phyloP scores from a whole-genome alignment of 352 stramenopile species.

The Albugo candida region DNA sequence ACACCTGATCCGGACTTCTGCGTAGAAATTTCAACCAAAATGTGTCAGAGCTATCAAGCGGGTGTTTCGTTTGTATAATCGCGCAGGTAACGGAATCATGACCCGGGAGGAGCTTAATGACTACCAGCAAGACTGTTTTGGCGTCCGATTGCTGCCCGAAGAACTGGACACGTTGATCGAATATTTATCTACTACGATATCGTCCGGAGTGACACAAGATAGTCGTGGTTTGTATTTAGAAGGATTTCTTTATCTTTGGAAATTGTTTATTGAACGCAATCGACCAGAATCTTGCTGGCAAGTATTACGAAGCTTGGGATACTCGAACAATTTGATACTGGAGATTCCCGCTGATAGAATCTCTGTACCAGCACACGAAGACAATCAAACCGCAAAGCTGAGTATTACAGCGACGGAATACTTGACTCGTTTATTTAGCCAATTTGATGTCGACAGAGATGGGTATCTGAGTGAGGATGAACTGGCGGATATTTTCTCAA shows the following conservation, averaged over 20 bases:
- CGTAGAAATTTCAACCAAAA: constrained; percentile 55
- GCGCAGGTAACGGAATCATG: constrained; percentile 56
- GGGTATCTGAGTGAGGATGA: constrained; percentile 43
- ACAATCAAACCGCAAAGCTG: constrained; percentile 61
- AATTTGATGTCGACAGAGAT: constrained; percentile 75
- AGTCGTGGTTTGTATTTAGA: constrained; percentile 46
- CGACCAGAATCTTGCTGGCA: constrained; percentile 79
- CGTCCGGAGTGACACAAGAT: constrained; percentile 41
- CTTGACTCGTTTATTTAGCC: constrained; percentile 46
- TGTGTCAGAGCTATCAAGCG: constrained; percentile 73
- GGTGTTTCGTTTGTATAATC: constrained; percentile 74
- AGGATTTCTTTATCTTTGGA: constrained; percentile 69
- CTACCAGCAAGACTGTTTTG: constrained; percentile 79
- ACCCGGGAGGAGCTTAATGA: constrained; percentile 76
- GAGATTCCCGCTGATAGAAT: constrained; percentile 52
- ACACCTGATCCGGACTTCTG: not conserved
- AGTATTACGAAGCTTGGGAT: constrained; percentile 56
- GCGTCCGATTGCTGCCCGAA: constrained; percentile 45
- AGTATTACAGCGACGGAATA: constrained; percentile 48
- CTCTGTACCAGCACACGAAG: constrained; percentile 26
- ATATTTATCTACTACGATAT: constrained; percentile 41
- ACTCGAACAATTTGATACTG: constrained; percentile 63
- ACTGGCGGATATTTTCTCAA: constrained; percentile 63
- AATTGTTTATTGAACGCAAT: constrained; percentile 78
- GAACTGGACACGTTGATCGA: constrained; percentile 80